phyloP scores from a whole-genome alignment of 495 filamentous ascomycete species.

The Lasiosphaeria miniovina region DNA sequence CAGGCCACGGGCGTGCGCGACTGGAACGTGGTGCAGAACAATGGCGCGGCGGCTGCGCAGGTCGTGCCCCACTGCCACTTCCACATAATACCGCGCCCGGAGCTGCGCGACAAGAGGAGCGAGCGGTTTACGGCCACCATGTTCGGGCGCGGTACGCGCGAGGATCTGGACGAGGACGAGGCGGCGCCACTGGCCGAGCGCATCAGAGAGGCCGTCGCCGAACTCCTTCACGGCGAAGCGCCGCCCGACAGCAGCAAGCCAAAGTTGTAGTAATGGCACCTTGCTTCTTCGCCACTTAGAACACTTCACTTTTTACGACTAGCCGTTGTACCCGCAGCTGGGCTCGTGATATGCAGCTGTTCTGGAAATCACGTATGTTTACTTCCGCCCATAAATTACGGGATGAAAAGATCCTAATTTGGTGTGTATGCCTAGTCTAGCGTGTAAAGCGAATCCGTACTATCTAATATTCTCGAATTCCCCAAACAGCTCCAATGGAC shows the following conservation, averaged over 20 bases:
- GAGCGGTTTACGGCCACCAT: constrained; percentile 61
- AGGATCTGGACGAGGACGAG: constrained; percentile 85
- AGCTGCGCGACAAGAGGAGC: constrained; percentile 44
- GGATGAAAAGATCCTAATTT: too few relatives aligned
- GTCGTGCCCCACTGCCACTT: constrained; percentile 90
- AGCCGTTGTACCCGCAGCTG: too few relatives aligned
- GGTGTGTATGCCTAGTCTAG: too few relatives aligned
- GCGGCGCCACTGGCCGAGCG: constrained; percentile 58
- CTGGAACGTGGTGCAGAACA: constrained; percentile 96
- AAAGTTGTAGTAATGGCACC: constrained; percentile 35
- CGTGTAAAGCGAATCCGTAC: too few relatives aligned
- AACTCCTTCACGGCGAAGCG: constrained; percentile 49
- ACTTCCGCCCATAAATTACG: not conserved
- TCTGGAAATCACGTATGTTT: too few relatives aligned
- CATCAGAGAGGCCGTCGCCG: constrained; percentile 59
- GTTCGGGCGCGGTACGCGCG: constrained; percentile 80
- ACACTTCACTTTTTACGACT: too few relatives aligned
- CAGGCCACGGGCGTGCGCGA: constrained; percentile 62
- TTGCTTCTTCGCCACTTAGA: too few relatives aligned
- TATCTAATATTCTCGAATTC: too few relatives aligned
- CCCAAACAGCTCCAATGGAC: not conserved
- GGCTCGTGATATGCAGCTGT: too few relatives aligned
- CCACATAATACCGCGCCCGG: constrained; percentile 79
- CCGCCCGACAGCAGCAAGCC: constrained; percentile 35
- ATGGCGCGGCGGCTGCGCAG: constrained; percentile 82